These are phyloP conservation scores for Tubosaeta sp. DNA, from an alignment of 768 basidiomycete species.

Conservation along the genomic window DNA sequence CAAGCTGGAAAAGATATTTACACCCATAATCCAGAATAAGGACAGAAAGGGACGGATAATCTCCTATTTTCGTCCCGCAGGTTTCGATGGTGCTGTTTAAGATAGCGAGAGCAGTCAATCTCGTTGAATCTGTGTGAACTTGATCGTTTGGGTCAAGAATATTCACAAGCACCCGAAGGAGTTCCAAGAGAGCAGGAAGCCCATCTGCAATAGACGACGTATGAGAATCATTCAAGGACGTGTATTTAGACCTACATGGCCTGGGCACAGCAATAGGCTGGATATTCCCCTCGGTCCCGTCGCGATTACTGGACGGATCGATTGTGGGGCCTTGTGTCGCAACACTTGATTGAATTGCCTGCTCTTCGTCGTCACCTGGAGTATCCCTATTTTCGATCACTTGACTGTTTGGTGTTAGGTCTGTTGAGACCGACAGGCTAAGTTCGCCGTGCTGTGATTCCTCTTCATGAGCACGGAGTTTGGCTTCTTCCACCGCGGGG, in stretches of 20 bases:
- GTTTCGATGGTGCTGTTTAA: conserved; percentile 86
- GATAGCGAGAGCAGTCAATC: conserved; percentile 81
- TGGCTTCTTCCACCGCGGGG: conserved; percentile 63
- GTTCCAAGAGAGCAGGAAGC: conserved; percentile 86
- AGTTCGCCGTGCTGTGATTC: conserved; percentile 54
- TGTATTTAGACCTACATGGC: conserved; percentile 19
- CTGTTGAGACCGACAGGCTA: conserved; percentile 53
- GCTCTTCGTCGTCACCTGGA: conserved; percentile 10
- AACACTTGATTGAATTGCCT: not conserved
- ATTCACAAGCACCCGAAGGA: conserved; percentile 90
- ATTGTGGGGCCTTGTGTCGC: not conserved
- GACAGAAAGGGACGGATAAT: conserved; percentile 71
- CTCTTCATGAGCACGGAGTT: conserved; percentile 47
- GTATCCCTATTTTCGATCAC: conserved; percentile 11
- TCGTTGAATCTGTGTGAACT: conserved; percentile 93
- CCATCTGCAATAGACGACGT: conserved; percentile 51
- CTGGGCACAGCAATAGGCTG: conserved; percentile 12
- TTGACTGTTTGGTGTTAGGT: conserved; percentile 24
- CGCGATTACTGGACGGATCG: not conserved
- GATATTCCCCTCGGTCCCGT: conserved; percentile 34
- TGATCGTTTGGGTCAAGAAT: conserved; percentile 93
- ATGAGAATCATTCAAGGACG: not conserved
- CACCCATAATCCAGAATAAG: conserved; percentile 88
- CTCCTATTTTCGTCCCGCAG: conserved; percentile 68
- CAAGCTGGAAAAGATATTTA: conserved; percentile 96